Evolutionary conservation across 2,329 filamentous ascomycete species (phyloP).

Genomic region (Diaporthe vaccinii): DNA sequence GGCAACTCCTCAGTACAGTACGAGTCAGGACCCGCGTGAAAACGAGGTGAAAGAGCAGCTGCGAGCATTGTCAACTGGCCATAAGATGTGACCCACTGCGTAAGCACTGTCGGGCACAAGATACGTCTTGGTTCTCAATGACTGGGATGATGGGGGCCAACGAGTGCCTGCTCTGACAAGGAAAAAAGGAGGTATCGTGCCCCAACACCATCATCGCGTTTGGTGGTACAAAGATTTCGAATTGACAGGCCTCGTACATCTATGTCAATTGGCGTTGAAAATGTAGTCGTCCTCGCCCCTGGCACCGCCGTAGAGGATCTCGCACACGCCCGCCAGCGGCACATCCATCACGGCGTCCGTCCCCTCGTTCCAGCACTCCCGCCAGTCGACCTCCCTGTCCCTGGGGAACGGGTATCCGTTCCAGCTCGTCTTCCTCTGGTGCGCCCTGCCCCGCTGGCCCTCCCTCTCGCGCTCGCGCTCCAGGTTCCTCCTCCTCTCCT

Average conservation of each 20-base stretch:
- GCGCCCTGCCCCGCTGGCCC: conserved; percentile 50
- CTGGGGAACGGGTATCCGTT: conserved; percentile 21
- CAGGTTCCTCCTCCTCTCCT: conserved; percentile 54
- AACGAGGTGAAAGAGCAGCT: not conserved
- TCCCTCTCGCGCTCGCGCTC: conserved; percentile 51
- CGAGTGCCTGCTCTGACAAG: not conserved
- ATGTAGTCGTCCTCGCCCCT: conserved; percentile 43
- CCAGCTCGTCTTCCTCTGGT: conserved; percentile 47
- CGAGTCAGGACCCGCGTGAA: not conserved
- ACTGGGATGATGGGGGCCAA: too few relatives aligned
- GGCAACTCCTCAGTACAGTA: not conserved
- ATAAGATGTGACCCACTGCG: not conserved
- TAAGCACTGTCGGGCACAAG: too few relatives aligned
- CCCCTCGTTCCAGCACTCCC: conserved; percentile 86
- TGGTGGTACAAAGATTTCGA: not conserved
- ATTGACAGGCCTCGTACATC: not conserved
- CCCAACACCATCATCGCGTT: not conserved
- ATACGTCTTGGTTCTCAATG: not conserved
- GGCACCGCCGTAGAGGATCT: conserved; percentile 86
- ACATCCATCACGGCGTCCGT: conserved; percentile 99
- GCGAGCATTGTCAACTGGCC: not conserved
- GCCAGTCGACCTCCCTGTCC: conserved; percentile 73
- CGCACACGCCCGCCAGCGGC: conserved; percentile 92
- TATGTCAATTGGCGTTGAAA: not conserved
- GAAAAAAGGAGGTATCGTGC: not conserved